phyloP scores from a whole-genome alignment of 2,329 filamentous ascomycete species.

The Colletotrichum siamense region DNA sequence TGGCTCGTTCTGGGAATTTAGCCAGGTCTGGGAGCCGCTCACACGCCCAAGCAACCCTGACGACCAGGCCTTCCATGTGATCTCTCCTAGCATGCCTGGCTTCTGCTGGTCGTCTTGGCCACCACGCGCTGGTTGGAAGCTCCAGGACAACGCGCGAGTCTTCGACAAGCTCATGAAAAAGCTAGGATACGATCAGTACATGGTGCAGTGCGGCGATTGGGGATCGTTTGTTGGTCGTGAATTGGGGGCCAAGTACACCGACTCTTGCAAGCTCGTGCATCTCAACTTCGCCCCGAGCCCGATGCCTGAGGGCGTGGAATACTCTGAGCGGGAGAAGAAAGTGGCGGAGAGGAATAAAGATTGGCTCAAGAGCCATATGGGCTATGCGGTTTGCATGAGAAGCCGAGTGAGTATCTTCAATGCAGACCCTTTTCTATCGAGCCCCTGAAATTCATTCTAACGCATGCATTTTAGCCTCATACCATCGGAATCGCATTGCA shows the following conservation, averaged over 20 bases:
- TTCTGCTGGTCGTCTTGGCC: slow-evolving; percentile 39
- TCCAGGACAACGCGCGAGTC: slow-evolving; percentile 39
- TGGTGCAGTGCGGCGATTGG: slow-evolving; percentile 45
- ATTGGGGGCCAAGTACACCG: slow-evolving; percentile 34
- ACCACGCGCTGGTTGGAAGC: slow-evolving; percentile 34
- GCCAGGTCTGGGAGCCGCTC: slow-evolving; percentile 39
- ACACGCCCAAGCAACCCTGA: slow-evolving; percentile 24
- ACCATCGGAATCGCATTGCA: slow-evolving; percentile 46
- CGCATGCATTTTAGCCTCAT: slow-evolving; percentile 33
- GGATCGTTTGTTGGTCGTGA: slow-evolving; percentile 44
- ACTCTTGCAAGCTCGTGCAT: slow-evolving; percentile 41
- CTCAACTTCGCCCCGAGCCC: slow-evolving; percentile 44
- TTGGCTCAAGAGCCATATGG: slow-evolving; percentile 42
- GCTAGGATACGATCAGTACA: slow-evolving; percentile 43
- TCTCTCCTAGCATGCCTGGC: slow-evolving; percentile 43
- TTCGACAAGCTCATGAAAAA: slow-evolving; percentile 43
- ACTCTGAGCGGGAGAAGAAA: slow-evolving; percentile 35
- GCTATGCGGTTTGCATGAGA: slow-evolving; percentile 45
- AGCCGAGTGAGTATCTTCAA: slow-evolving; percentile 27
- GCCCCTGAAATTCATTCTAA: neutral
- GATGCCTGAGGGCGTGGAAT: slow-evolving; percentile 33
- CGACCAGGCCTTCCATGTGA: slow-evolving; percentile 36
- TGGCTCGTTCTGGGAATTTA: slow-evolving; percentile 49
- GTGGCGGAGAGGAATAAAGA: slow-evolving; percentile 33
- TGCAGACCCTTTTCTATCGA: neutral